A percentile compares a stretch with the other conserved stretches of the same genome.
These are phyloP conservation scores for Helianthus tuberosus DNA, from an alignment of 129 eudicot species.

Conservation along the genomic window DNA sequence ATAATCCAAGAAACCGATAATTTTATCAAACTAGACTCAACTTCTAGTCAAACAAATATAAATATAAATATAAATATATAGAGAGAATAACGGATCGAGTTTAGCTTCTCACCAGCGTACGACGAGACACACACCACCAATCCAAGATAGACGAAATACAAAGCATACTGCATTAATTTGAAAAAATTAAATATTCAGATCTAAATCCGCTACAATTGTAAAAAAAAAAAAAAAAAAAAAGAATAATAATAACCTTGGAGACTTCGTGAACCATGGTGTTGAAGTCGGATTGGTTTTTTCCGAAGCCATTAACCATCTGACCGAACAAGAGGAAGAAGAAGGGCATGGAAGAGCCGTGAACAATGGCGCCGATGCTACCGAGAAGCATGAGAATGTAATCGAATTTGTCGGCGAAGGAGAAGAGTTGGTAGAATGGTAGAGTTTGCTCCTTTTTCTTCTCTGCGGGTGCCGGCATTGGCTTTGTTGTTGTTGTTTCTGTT, in stretches of 20 bases:
- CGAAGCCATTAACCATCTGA: slow-evolving; percentile 93
- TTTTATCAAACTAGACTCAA: slow-evolving; percentile 3
- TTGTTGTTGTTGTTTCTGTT: slow-evolving; percentile 42
- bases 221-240: too few relatives aligned
- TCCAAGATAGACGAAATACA: slow-evolving; percentile 94
- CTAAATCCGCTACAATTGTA: neutral
- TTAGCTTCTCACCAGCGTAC: slow-evolving; percentile 73
- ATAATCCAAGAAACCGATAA: slow-evolving; percentile 7
- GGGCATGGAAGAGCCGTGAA: slow-evolving; percentile 98
- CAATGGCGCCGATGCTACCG: slow-evolving; percentile 84
- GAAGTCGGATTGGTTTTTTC: slow-evolving; percentile 84
- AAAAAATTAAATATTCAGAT: slow-evolving; percentile 26
- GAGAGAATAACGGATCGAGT: slow-evolving; percentile 21
- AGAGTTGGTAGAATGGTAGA: slow-evolving; percentile 75
- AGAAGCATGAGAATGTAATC: slow-evolving; percentile 63
- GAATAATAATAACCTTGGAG: slow-evolving; percentile 49
- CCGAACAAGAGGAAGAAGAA: slow-evolving; percentile 91
- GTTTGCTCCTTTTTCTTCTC: slow-evolving; percentile 92
- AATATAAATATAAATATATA: neutral
- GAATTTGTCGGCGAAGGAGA: slow-evolving; percentile 76
- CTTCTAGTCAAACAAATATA: neutral
- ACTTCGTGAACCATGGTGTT: slow-evolving; percentile 86
- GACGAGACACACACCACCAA: slow-evolving; percentile 90
- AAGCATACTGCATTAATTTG: slow-evolving; percentile 78
- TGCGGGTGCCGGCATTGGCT: slow-evolving; percentile 70